Evolutionary conservation across 1,284 basidiomycete genomes (phyloP).

Genomic region (Albatrellus sp.): DNA sequence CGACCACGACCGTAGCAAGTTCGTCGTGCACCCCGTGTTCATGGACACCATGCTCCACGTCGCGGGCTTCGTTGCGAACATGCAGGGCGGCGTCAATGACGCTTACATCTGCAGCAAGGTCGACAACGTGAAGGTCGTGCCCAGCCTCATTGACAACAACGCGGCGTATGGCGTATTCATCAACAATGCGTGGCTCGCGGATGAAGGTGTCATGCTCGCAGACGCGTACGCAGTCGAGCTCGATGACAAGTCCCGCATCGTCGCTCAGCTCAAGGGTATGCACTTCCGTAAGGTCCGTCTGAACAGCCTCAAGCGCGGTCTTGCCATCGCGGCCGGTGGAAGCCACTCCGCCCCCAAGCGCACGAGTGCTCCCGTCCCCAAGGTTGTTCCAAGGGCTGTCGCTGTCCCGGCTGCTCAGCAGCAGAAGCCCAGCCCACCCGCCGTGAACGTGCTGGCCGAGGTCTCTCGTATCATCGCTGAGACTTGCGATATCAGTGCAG

Average conservation of each 20-base stretch:
- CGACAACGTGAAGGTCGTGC: slow-evolving; percentile 31
- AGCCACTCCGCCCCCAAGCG: neutral
- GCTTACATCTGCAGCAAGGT: slow-evolving; percentile 53
- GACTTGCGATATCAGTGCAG: slow-evolving; percentile 25
- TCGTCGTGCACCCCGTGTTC: slow-evolving; percentile 42
- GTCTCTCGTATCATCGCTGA: slow-evolving; percentile 27
- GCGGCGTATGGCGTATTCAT: slow-evolving; percentile 40
- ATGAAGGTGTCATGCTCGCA: slow-evolving; percentile 27
- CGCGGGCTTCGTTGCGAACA: slow-evolving; percentile 57
- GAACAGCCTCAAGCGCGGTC: slow-evolving; percentile 29
- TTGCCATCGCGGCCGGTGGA: slow-evolving; percentile 19
- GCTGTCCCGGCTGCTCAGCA: neutral
- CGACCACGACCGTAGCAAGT: slow-evolving; percentile 20
- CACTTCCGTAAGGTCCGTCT: slow-evolving; percentile 41
- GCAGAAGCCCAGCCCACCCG: neutral
- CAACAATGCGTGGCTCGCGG: slow-evolving; percentile 27
- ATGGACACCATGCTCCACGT: slow-evolving; percentile 55
- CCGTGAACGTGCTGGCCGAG: slow-evolving; percentile 7
- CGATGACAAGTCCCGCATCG: slow-evolving; percentile 20
- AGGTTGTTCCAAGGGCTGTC: neutral
- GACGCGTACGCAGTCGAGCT: slow-evolving; percentile 36
- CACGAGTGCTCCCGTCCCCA: neutral
- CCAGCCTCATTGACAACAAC: slow-evolving; percentile 24
- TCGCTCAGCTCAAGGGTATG: slow-evolving; percentile 41
- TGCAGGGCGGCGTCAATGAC: slow-evolving; percentile 34